These are phyloP conservation scores for Thermoascus crustaceus DNA, from an alignment of 2,329 filamentous ascomycete genomes.

Conservation along the genomic window DNA sequence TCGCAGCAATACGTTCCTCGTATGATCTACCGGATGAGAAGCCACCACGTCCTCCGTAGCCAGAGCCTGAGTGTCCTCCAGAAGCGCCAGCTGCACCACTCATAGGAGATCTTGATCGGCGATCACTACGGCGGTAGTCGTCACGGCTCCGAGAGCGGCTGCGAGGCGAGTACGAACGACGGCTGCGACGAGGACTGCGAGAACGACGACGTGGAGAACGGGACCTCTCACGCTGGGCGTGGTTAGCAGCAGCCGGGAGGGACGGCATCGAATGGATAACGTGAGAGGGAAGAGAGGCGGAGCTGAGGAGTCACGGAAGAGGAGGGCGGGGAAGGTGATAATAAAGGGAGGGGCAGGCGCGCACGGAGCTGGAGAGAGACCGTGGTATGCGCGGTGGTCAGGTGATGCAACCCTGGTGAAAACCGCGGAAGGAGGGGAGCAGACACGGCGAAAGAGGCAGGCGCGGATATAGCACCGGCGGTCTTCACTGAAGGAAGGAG, in stretches of 20 bases:
- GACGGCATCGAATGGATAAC: constrained; percentile 13
- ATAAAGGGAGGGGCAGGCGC: constrained; percentile 5
- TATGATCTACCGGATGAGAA: constrained; percentile 61
- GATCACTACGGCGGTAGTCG: constrained; percentile 65
- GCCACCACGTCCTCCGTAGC: constrained; percentile 51
- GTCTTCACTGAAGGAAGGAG: not conserved
- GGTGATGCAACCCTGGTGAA: constrained; percentile 2
- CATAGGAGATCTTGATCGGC: constrained; percentile 82
- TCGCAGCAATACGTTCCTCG: constrained; percentile 74
- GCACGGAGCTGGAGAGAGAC: constrained; percentile 2
- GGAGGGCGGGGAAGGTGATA: constrained; percentile 1
- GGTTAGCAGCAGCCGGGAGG: constrained; percentile 28
- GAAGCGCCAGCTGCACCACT: constrained; percentile 59
- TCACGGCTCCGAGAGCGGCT: constrained; percentile 72
- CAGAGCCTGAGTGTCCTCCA: constrained; percentile 61
- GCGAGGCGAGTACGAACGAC: constrained; percentile 70
- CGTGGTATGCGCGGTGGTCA: not conserved
- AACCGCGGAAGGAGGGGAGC: constrained; percentile 9
- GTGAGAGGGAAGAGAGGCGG: no score
- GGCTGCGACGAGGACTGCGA: constrained; percentile 69
- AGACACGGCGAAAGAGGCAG: constrained; percentile 1
- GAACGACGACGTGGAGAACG: constrained; percentile 62
- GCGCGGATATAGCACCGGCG: not conserved
- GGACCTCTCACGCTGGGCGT: constrained; percentile 65
- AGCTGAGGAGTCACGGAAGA: no score